Evolutionary conservation across 768 basidiomycete genomes (phyloP).

Genomic region (Russula olivacea): DNA sequence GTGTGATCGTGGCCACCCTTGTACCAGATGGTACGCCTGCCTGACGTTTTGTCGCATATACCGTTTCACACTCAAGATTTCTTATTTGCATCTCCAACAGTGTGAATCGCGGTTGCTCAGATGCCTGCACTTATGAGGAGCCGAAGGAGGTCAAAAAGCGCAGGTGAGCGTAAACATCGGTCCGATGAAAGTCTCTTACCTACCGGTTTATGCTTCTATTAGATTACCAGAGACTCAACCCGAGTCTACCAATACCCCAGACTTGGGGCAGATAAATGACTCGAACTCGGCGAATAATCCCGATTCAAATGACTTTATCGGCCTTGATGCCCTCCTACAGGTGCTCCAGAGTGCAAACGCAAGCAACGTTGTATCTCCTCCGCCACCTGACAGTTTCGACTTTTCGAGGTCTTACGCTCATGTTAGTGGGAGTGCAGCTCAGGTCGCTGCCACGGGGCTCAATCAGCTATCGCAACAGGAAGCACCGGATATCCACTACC

Average conservation of each 20-base stretch:
- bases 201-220: background rate
- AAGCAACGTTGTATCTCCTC: background rate
- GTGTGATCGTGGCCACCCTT: conserved; percentile 29
- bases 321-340: conserved; percentile 26
- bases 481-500: conserved; percentile 1
- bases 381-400: conserved; percentile 3
- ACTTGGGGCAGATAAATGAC: conserved; percentile 8
- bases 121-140: conserved; percentile 26
- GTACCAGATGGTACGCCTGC: conserved; percentile 26
- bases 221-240: conserved; percentile 9
- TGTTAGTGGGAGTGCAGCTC: conserved; percentile 19
- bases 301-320: conserved; percentile 19
- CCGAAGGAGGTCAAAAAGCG: conserved; percentile 14
- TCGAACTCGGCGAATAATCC: conserved; percentile 6
- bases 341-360: conserved; percentile 18
- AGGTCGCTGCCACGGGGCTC: conserved; percentile 23
- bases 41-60: background rate
- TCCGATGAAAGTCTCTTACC: background rate
- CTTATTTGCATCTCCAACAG: conserved; percentile 3
- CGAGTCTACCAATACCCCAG: background rate
- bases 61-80: background rate
- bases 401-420: conserved; percentile 2
- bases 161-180: conserved; percentile 13
- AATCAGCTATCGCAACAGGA: conserved; percentile 25
- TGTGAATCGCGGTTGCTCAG: conserved; percentile 22